phyloP scores from a whole-genome alignment of 164 flowering plant genomes.

The Sextonia rubra region DNA sequence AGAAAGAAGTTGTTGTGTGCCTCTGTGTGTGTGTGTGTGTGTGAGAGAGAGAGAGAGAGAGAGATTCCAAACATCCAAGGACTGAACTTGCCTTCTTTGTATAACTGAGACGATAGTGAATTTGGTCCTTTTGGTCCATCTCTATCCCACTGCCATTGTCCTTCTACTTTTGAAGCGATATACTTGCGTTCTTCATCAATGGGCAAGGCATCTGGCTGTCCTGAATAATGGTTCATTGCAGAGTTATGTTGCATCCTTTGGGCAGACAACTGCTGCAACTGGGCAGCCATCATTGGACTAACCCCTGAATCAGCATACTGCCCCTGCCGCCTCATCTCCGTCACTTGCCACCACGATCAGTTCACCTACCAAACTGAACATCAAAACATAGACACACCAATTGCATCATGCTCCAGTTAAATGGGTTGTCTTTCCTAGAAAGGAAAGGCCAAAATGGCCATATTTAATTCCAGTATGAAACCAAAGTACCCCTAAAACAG shows the following conservation, averaged over 20 bases:
- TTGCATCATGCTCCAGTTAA: neutral
- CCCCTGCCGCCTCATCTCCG: slow-evolving; percentile 28
- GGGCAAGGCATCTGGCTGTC: slow-evolving; percentile 28
- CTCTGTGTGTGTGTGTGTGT: no score
- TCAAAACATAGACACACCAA: slow-evolving; percentile 5
- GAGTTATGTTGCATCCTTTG: slow-evolving; percentile 35
- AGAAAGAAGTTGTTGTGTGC: no score
- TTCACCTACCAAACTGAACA: slow-evolving; percentile 11
- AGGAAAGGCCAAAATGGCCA: no score
- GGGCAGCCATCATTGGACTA: slow-evolving; percentile 22
- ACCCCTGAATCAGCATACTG: slow-evolving; percentile 30
- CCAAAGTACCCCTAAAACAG: no score
- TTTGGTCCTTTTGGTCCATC: slow-evolving; percentile 23
- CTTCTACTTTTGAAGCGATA: slow-evolving; percentile 28
- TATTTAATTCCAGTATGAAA: no score
- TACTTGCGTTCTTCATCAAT: slow-evolving; percentile 30
- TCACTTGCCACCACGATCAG: slow-evolving; percentile 9
- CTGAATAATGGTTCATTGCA: slow-evolving; percentile 22
- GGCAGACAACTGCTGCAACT: slow-evolving; percentile 32
- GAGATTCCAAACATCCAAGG: neutral
- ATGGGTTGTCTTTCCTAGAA: neutral
- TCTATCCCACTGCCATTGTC: slow-evolving; percentile 39
- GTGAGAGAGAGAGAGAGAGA: no score
- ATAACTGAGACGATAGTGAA: slow-evolving; percentile 24
- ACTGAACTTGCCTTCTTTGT: slow-evolving; percentile 24